phyloP scores from a whole-genome alignment of 2,329 filamentous ascomycete genomes.

The Aspergillus felis region DNA sequence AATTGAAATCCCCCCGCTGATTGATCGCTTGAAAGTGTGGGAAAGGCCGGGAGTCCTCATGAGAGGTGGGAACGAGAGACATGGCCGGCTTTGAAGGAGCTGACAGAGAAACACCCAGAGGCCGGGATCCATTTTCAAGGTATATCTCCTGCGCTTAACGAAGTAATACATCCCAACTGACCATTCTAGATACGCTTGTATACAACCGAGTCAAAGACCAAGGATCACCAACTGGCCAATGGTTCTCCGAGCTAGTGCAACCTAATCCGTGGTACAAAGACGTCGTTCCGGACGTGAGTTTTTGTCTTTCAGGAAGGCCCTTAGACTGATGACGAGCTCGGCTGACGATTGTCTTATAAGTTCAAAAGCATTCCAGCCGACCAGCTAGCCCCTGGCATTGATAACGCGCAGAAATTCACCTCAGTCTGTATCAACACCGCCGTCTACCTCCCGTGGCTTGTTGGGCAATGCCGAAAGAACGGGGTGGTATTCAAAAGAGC shows the following conservation, averaged over 20 bases:
- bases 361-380: constrained; percentile 57
- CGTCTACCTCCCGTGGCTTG: constrained; percentile 81
- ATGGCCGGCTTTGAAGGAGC: constrained; percentile 59
- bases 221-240: constrained; percentile 49
- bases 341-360: constrained; percentile 28
- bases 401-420: constrained; percentile 71
- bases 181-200: constrained; percentile 44
- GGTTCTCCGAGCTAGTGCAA: constrained; percentile 64
- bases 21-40: constrained; percentile 32
- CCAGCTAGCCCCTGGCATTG: constrained; percentile 61
- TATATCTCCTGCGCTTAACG: constrained; percentile 23
- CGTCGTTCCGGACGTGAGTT: constrained; percentile 62
- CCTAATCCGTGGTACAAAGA: constrained; percentile 70
- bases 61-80: constrained; percentile 59
- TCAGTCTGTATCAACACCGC: constrained; percentile 90
- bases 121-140: constrained; percentile 78
- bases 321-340: neutral
- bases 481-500: constrained; percentile 66
- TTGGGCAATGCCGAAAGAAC: constrained; percentile 71
- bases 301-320: neutral
- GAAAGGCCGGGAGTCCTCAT: constrained; percentile 34
- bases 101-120: constrained; percentile 65
- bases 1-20: neutral
- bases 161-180: neutral
- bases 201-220: constrained; percentile 64